Evolutionary conservation across 768 basidiomycete species (phyloP).

Genomic region (Naematelia encephala): DNA sequence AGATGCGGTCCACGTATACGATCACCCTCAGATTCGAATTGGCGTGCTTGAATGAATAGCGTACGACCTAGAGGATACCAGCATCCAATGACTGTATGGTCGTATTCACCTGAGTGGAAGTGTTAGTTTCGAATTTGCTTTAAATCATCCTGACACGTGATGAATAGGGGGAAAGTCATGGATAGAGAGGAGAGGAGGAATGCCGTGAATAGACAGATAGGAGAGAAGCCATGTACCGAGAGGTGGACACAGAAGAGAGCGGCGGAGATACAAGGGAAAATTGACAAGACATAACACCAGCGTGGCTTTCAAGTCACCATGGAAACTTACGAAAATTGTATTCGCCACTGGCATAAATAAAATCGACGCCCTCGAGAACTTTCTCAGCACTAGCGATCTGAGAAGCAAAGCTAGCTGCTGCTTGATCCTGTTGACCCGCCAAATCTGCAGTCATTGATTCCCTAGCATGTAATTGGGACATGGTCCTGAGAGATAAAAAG

Average conservation of each 20-base stretch:
- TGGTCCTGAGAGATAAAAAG: slow-evolving; percentile 4
- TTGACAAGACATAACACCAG: too few relatives aligned
- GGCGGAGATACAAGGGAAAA: too few relatives aligned
- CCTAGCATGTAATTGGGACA: slow-evolving; percentile 22
- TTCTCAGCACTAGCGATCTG: slow-evolving; percentile 3
- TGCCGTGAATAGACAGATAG: background rate
- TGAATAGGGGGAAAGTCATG: background rate
- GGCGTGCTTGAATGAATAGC: background rate
- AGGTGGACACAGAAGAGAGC: too few relatives aligned
- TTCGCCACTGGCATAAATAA: slow-evolving; percentile 15
- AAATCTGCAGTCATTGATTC: slow-evolving; percentile 15
- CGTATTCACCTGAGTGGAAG: background rate
- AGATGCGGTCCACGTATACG: background rate
- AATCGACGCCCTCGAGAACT: slow-evolving; percentile 17
- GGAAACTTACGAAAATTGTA: slow-evolving; percentile 18
- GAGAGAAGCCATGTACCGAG: too few relatives aligned
- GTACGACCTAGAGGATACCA: background rate
- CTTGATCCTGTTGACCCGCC: slow-evolving; percentile 5
- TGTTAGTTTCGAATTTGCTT: too few relatives aligned
- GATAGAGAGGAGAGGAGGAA: background rate
- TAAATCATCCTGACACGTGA: too few relatives aligned
- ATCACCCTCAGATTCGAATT: background rate
- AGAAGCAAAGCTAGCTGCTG: background rate
- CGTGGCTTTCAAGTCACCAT: too few relatives aligned
- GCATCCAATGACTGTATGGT: background rate